Evolutionary conservation across 306 rosid genomes (phyloP), one percentile per base, ranked within the genome.

Genomic region (Calophaca sinica): DNA sequence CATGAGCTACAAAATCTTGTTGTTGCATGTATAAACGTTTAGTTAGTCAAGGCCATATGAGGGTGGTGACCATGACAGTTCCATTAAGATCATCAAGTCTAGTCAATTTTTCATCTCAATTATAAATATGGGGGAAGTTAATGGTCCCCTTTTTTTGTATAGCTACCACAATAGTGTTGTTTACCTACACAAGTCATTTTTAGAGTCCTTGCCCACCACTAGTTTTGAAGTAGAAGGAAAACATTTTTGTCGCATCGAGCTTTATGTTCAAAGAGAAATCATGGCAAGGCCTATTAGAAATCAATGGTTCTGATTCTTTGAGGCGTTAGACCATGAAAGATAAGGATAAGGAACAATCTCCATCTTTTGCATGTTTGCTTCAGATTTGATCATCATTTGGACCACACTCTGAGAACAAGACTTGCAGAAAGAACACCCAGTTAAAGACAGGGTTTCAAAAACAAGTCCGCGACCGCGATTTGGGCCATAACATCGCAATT

Each of bases 1-100:
- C 58, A 44, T 60, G 62, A 61, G 36, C 35, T 36, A 57, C 57
- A 53, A 74, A 50, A 64, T 64, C 72, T 59, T 85, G 69, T 73
- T 72, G 78, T 73, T 72, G 78, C 51, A 58, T 45, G 8, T 68
- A 62, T 77, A 75, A 64, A 65, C 53, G 15, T 66, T 61, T 49
- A 67, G 32, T 39, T 71, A 70, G 77, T 73, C 73, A 71, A 62
- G 79, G 62, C 68, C 70, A 63, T 12, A 48, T 65, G 50, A 61
- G 44, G 9, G 49, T 31, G 46, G 10, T 84, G 87, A 84, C 33
- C 63, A 66, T 78, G 88, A 84, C 85, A 82, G 68, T 80, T 84
- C 79, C 84, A 80, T 76, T 72, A 74, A 72, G 66, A 75, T 63
- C 39, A 42, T 45, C 2, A 9, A 36, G 77, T 62, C 59, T 63